Conservation (phyloP, 2,329 filamentous ascomycete genomes). For the Botrytis tulipae region DNA sequence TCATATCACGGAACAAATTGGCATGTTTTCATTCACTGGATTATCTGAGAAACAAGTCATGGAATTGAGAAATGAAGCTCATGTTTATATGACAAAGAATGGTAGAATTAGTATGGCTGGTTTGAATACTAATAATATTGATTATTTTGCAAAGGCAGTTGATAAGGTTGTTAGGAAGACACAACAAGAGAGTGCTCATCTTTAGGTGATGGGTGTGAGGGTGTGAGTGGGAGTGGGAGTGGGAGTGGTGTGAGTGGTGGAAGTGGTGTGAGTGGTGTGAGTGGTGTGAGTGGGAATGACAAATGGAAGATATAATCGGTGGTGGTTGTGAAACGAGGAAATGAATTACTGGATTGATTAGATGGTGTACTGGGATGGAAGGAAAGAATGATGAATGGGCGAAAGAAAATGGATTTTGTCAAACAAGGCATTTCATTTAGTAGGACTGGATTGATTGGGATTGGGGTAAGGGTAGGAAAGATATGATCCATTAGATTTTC, state of each 20-base stretch:
- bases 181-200: slow-evolving; percentile 21
- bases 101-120: slow-evolving; percentile 98
- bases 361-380: not conserved
- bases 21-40: slow-evolving; percentile 97
- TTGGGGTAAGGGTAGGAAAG: not conserved
- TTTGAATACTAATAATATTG: slow-evolving; percentile 87
- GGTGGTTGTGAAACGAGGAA: too few relatives aligned
- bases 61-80: slow-evolving; percentile 66
- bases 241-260: too few relatives aligned
- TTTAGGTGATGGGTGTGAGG: not conserved
- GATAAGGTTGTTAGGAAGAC: slow-evolving; percentile 68
- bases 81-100: slow-evolving; percentile 96
- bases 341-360: too few relatives aligned
- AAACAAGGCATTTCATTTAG: not conserved
- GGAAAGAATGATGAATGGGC: not conserved
- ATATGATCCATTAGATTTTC: not conserved
- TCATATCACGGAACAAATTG: slow-evolving; percentile 97
- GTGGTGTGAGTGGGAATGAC: too few relatives aligned
- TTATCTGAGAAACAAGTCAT: slow-evolving; percentile 70
- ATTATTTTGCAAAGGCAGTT: slow-evolving; percentile 88
- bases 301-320: too few relatives aligned
- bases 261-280: too few relatives aligned
- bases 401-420: not conserved
- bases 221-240: too few relatives aligned
- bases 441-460: not conserved